Evolutionary conservation across 1,284 basidiomycete species (phyloP), one percentile per base, ranked within the genome.

Genomic region (Fistulina hepatica): DNA sequence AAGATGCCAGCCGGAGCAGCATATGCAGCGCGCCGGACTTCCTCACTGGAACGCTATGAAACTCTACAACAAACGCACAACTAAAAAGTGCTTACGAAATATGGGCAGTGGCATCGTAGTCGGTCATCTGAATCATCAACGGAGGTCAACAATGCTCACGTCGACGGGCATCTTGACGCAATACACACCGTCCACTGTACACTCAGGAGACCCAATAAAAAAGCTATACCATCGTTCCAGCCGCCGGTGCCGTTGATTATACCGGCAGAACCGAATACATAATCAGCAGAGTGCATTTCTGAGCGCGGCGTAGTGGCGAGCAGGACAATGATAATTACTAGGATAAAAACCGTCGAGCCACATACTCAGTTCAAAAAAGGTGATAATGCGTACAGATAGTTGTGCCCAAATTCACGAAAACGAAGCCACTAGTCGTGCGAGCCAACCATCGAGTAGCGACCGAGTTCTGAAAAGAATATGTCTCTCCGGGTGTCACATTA

Each of bases 391-490:
- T 44, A 76, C 75, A 49, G 44, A 72, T 61, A 3, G 78, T 80
- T n/a, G 73, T 67, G 28, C 84, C 88, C 37, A 93, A 61, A 55
- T 93, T 92, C 52, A 92, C 65, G 54, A 94, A 92, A 11, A 95
- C 83, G 52, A 92, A 95, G 23, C 72, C 72, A 37, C 70, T 71
- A 1, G 91, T 85, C 45, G 94, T 61, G 21, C 67, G 67, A 0
- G 91, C 88, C 1, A 97, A 76, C 42, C 81, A 69, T 27, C 76
- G 73, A 4, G 91, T 95, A 5, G 75, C 78, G 36, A 94, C 61
- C 21, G 84, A 89, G 61, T 92, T 94, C 72, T 77, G 35, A 16
- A 21, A n/a, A 12, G 22, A 17, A 21, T 25, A 37, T 25, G 17
- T 36, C 10, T 8, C 23, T 41, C 10, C 31, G 38, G 22, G 30